Percentiles rank a stretch among this genome's conserved stretches.
These are phyloP conservation scores for Moesziomyces aphidis DNA, from an alignment of 1,284 basidiomycete genomes.

Conservation along the genomic window DNA sequence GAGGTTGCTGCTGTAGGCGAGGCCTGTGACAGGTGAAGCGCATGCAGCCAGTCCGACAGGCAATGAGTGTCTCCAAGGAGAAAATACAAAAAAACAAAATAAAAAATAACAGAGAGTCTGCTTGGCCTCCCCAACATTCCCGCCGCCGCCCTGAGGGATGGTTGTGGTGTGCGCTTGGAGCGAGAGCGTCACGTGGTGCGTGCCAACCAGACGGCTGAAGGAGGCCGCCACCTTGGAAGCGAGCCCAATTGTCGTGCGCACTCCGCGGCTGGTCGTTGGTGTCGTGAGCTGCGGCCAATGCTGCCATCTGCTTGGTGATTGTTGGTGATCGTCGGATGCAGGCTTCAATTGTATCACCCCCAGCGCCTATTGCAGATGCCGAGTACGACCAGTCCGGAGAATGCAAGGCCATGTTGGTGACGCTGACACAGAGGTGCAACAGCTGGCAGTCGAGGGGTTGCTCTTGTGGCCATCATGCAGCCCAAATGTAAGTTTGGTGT, in stretches of 20 bases:
- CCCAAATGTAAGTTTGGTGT: background rate
- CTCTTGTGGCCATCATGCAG: no score
- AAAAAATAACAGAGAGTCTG: background rate
- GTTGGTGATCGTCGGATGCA: no score
- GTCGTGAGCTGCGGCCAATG: background rate
- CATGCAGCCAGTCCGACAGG: background rate
- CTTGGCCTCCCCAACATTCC: background rate
- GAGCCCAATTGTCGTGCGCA: background rate
- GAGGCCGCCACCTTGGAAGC: background rate
- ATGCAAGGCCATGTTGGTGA: background rate
- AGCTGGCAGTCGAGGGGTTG: no score
- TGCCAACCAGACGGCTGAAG: background rate
- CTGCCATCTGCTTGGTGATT: background rate
- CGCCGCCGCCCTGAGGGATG: no score
- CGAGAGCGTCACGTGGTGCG: background rate
- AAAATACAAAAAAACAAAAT: background rate
- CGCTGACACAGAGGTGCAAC: no score
- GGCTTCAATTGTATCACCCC: no score
- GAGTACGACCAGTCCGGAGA: background rate
- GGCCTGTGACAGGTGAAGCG: background rate
- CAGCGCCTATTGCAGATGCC: background rate
- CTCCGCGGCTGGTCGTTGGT: background rate
- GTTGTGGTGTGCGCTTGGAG: no score
- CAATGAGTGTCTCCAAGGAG: background rate
- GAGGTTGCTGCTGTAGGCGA: no score